These are phyloP conservation scores for Lactifluus subvellereus DNA, from an alignment of 768 basidiomycete species.

Conservation along the genomic window DNA sequence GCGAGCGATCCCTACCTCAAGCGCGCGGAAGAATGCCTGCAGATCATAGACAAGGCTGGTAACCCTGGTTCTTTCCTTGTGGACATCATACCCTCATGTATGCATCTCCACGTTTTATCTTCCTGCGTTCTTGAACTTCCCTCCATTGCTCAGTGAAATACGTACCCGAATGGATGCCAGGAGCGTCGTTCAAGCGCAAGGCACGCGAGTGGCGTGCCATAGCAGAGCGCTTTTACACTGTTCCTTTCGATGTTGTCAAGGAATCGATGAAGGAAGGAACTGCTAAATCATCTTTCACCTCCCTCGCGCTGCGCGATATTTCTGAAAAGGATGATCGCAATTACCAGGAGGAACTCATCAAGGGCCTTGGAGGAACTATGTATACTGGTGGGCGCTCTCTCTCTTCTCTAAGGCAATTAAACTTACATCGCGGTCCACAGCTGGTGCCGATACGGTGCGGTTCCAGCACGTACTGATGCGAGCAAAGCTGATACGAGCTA, in stretches of 20 bases:
- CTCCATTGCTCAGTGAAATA: conserved; percentile 21
- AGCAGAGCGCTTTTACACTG: conserved; percentile 19
- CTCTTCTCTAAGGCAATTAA: not conserved
- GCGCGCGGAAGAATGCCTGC: conserved; percentile 22
- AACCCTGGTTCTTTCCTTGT: conserved; percentile 28
- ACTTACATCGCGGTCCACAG: conserved; percentile 2
- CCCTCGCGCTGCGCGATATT: conserved; percentile 22
- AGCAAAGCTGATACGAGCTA: not conserved
- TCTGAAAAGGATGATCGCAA: conserved; percentile 21
- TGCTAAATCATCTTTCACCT: conserved; percentile 17
- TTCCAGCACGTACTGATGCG: not conserved
- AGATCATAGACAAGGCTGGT: conserved; percentile 18
- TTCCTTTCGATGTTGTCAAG: conserved; percentile 26
- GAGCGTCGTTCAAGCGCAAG: conserved; percentile 25
- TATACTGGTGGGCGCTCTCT: conserved; percentile 14
- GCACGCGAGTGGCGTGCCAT: conserved; percentile 24
- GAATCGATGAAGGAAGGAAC: conserved; percentile 18
- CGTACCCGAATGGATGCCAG: conserved; percentile 28
- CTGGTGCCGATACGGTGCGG: conserved; percentile 25
- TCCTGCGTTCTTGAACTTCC: not conserved
- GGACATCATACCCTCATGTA: conserved; percentile 28
- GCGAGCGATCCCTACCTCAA: conserved; percentile 22
- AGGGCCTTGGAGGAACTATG: conserved; percentile 20
- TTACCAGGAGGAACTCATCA: conserved; percentile 25
- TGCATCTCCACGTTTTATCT: not conserved